Conservation (phyloP, 768 basidiomycete species). For the Coprinopsis cinerea region DNA sequence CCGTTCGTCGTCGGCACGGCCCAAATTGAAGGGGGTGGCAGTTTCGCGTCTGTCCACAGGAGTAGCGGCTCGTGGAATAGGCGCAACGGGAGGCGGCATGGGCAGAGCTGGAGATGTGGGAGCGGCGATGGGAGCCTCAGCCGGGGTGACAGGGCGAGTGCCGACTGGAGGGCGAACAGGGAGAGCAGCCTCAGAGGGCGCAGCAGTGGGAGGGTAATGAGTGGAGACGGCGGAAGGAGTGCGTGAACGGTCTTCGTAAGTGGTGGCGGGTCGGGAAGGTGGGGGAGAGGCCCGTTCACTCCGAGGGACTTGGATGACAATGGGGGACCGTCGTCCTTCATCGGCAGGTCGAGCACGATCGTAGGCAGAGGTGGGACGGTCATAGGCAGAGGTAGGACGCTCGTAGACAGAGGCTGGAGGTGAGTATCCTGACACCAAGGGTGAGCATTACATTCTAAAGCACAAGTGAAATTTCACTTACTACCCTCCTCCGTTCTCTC, state of each 20-base stretch:
- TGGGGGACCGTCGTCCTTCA: slow-evolving; percentile 1
- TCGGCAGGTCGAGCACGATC: too few species aligned
- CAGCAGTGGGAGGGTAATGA: not conserved
- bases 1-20: slow-evolving; percentile 40
- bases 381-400: not conserved
- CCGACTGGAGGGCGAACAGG: slow-evolving; percentile 14
- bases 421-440: slow-evolving; percentile 2
- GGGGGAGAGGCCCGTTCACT: not conserved
- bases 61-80: slow-evolving; percentile 7
- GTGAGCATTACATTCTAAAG: not conserved
- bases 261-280: not conserved
- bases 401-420: slow-evolving; percentile 12
- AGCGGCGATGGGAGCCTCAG: not conserved
- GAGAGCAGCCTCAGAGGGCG: slow-evolving; percentile 9
- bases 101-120: slow-evolving; percentile 9
- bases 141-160: slow-evolving; percentile 8
- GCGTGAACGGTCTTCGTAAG: not conserved
- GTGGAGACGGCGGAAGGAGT: not conserved
- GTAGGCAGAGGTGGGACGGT: slow-evolving; percentile 12
- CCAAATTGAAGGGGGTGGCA: slow-evolving; percentile 35
- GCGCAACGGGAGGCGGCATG: slow-evolving; percentile 8
- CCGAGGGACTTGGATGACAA: not conserved
- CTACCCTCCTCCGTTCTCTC: slow-evolving; percentile 8
- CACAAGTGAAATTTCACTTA: not conserved
- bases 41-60: slow-evolving; percentile 22